Base-by-base conservation (phyloP, 306 rosid species). In the Lathyrus oleraceus region DNA sequence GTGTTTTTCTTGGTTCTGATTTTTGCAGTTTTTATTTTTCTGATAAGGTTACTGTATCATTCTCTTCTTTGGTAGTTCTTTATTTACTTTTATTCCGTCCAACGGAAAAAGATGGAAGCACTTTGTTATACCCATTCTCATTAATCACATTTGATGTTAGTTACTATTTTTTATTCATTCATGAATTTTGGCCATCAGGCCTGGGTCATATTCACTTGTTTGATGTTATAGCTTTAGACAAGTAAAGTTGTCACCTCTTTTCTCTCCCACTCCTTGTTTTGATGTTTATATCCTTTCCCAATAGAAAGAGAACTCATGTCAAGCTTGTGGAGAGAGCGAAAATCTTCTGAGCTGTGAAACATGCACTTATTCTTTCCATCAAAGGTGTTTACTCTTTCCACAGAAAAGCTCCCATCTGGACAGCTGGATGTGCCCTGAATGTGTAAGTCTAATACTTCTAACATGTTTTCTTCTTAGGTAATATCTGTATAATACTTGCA, bases 351-450 rank as follows among this genome's bases (percentile, higher is more conserved):
- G 82, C 59, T 94, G 99, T 75, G 83, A 82, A 78, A 88, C 97
- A 28, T 94, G 99, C 81, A 88, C 84, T n/a, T 94, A 94, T 79
- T 82, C 84, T 58, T 94, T 85, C 72, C 99, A 94, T 83, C 63
- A 89, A 14, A 83, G 73, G 80, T 91, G 99, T 71, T 82, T 94
- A 66, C 86, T 91, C 70, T 91, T 88, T 35, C 92, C 96, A 1
- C 71, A 80, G 49, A 88, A 82, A 82, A 76, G 85, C 62, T 85
- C 90, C 16, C 72, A 65, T 71, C 88, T 81, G 16, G 83, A 64
- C 52, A 87, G 52, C 69, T 94, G 97, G 99, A 89, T 90, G 52
- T 94, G 97, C 80, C 99, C 97, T 21, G 99, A 94, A 85, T 94
- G 99, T 81, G 99, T 94, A 91, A 67, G 97, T 51, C 39, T 76